Conservation (phyloP, 805 yeast genomes). For the Metschnikowia noctiluminum region DNA sequence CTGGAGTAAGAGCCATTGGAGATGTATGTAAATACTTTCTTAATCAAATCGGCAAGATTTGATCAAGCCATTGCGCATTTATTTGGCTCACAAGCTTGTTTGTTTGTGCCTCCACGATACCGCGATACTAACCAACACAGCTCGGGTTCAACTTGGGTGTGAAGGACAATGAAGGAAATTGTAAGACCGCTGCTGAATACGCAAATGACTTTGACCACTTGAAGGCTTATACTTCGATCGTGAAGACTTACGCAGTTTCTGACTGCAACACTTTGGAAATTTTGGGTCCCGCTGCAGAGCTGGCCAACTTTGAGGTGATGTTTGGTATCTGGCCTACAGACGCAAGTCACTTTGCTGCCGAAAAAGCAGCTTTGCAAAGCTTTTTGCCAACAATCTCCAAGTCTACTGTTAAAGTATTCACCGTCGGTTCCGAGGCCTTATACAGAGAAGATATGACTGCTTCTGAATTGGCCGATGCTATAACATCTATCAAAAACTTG, state of each 20-base stretch:
- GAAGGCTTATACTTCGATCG: conserved; percentile 54
- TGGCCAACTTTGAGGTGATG: conserved; percentile 69
- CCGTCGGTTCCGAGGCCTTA: conserved; percentile 94
- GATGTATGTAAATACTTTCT: conserved; percentile 33
- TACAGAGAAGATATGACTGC: conserved; percentile 88
- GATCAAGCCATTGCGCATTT: too few species aligned
- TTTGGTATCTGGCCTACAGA: conserved; percentile 95
- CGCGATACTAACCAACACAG: conserved; percentile 15
- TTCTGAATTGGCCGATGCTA: conserved; percentile 62
- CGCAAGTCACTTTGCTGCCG: conserved; percentile 69
- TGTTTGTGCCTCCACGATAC: too few species aligned
- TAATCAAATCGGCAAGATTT: too few species aligned
- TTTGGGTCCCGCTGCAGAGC: conserved; percentile 84
- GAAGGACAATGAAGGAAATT: conserved; percentile 65
- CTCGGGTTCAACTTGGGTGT: conserved; percentile 72
- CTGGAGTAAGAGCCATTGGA: conserved; percentile 58
- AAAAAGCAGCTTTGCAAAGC: conserved; percentile 63
- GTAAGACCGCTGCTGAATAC: conserved; percentile 74
- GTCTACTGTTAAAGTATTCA: conserved; percentile 66
- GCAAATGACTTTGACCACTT: conserved; percentile 61
- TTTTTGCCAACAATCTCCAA: conserved; percentile 74
- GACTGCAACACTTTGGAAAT: conserved; percentile 86
- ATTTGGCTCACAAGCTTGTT: neutral
- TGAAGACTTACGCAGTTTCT: conserved; percentile 89
- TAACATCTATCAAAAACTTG: conserved; percentile 57